Percentiles rank a stretch among this genome's conserved stretches.
These are phyloP conservation scores for Cajanus cajan DNA, from an alignment of 306 rosid species.

Conservation along the genomic window DNA sequence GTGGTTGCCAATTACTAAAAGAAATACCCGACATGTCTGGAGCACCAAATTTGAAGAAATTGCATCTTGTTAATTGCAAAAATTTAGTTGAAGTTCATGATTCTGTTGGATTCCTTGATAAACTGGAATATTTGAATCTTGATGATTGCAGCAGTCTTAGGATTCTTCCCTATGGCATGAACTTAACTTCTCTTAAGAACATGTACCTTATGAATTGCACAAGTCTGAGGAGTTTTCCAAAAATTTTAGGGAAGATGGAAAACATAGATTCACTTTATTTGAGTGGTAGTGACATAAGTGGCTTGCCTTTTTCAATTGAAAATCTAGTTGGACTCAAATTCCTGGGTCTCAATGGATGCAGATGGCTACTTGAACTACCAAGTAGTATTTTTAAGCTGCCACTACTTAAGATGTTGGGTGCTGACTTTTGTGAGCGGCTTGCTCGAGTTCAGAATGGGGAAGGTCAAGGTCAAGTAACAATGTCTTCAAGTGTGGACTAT, in stretches of 20 bases:
- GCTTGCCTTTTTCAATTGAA: constrained; percentile 11
- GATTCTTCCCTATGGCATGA: background rate
- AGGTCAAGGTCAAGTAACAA: background rate
- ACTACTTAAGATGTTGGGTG: background rate
- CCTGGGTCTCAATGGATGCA: background rate
- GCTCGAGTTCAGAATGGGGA: background rate
- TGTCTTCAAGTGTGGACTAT: background rate
- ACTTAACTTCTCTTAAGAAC: background rate
- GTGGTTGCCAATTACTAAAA: background rate
- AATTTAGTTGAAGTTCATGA: constrained; percentile 4
- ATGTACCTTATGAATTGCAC: background rate
- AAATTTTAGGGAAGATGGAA: constrained; percentile 2
- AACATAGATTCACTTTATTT: background rate
- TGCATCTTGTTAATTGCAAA: background rate
- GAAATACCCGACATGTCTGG: constrained; percentile 1
- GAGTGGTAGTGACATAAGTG: background rate
- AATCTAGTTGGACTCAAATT: background rate
- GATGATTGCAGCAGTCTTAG: too few species aligned
- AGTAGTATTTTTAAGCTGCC: background rate
- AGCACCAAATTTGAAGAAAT: background rate
- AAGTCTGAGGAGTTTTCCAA: background rate
- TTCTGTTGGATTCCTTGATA: too few species aligned
- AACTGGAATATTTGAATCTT: background rate
- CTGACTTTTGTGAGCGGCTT: background rate
- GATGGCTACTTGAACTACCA: too few species aligned